Evolutionary conservation across 176 grass and related monocot species (phyloP).

Genomic region (Elaeis guineensis): DNA sequence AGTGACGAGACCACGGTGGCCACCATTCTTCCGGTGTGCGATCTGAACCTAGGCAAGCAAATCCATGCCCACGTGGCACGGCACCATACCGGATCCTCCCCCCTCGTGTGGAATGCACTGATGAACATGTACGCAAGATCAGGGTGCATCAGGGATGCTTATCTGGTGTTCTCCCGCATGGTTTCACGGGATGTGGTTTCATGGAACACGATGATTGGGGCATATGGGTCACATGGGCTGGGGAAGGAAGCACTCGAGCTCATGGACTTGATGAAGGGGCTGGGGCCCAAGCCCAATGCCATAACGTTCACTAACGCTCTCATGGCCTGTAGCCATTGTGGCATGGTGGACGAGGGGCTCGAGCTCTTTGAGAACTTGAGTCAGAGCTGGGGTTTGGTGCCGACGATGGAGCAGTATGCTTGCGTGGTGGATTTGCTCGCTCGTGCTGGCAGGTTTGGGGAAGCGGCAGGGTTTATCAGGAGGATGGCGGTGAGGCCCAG

Average conservation of each 20-base stretch:
- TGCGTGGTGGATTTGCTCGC: slow-evolving; percentile 66
- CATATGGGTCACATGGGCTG: slow-evolving; percentile 43
- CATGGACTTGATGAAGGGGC: slow-evolving; percentile 29
- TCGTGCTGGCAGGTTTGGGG: slow-evolving; percentile 52
- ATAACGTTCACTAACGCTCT: slow-evolving; percentile 47
- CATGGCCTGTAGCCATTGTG: slow-evolving; percentile 57
- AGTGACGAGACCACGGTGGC: slow-evolving; percentile 36
- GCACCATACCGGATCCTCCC: not conserved
- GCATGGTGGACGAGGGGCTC: slow-evolving; percentile 46
- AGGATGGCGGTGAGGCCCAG: slow-evolving; percentile 34
- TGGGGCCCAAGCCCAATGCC: slow-evolving; percentile 25
- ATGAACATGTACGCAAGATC: slow-evolving; percentile 49
- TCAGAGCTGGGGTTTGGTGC: slow-evolving; percentile 6
- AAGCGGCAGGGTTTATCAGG: slow-evolving; percentile 28
- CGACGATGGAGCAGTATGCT: slow-evolving; percentile 47
- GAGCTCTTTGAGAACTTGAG: slow-evolving; percentile 35
- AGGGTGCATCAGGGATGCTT: slow-evolving; percentile 36
- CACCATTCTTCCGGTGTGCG: slow-evolving; percentile 33
- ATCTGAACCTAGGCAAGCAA: slow-evolving; percentile 46
- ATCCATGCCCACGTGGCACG: slow-evolving; percentile 37
- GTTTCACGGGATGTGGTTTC: slow-evolving; percentile 37
- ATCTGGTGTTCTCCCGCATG: slow-evolving; percentile 43
- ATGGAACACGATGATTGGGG: slow-evolving; percentile 61
- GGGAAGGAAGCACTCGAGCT: slow-evolving; percentile 37
- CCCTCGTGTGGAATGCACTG: slow-evolving; percentile 33